Evolutionary conservation across 108 stramenopile species (phyloP).

Genomic region (Skeletonema potamos): DNA sequence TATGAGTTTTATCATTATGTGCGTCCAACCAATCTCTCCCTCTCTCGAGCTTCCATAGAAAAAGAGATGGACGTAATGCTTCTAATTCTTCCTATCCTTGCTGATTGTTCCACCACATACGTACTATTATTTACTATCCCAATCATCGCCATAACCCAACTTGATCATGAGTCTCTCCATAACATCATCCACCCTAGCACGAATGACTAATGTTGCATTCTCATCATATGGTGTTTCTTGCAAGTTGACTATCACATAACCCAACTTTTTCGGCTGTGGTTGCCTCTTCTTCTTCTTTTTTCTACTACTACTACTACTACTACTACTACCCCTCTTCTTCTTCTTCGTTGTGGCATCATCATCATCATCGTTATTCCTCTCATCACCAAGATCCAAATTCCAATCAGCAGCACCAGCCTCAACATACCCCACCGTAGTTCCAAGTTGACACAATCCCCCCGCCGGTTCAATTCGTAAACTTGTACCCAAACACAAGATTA

Average conservation of each 20-base stretch:
- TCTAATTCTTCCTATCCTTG: neutral
- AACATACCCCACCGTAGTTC: neutral
- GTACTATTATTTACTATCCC: constrained; percentile 4
- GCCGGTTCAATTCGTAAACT: constrained; percentile 88
- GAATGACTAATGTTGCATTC: constrained; percentile 66
- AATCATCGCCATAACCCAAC: constrained; percentile 45
- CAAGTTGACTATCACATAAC: constrained; percentile 86
- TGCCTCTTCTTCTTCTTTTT: constrained; percentile 6
- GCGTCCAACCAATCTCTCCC: neutral
- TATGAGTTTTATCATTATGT: neutral
- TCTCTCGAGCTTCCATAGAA: too few species aligned
- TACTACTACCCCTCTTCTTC: too few species aligned
- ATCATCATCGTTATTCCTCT: neutral
- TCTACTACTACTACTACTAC: too few species aligned
- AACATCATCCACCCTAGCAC: constrained; percentile 76
- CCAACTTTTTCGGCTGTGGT: constrained; percentile 17
- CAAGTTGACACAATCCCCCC: constrained; percentile 68
- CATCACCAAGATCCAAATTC: neutral
- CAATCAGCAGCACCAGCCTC: neutral
- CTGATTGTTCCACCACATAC: neutral
- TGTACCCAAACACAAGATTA: constrained; percentile 81
- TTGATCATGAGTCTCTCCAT: constrained; percentile 64
- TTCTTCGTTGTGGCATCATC: neutral
- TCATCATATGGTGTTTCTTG: constrained; percentile 85
- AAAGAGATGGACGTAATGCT: neutral